Evolutionary conservation across 2,329 filamentous ascomycete genomes (phyloP).

Genomic region (Aureobasidium lini): DNA sequence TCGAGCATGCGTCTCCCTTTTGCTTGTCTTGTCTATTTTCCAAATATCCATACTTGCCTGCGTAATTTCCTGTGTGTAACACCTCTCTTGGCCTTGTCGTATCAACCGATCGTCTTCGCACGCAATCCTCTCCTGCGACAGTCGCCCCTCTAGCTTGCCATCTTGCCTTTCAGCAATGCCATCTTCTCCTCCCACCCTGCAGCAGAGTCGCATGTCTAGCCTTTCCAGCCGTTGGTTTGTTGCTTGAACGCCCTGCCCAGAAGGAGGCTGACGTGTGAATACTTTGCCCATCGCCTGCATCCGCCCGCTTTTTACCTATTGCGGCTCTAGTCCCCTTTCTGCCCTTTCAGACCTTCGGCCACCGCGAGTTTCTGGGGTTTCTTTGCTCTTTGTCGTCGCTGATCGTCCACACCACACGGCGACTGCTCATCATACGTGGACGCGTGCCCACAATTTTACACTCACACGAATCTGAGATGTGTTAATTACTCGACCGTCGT

Average conservation of each 20-base stretch:
- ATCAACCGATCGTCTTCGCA: background rate
- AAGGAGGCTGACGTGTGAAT: conserved; percentile 9
- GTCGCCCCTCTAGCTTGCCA: background rate
- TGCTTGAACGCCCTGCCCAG: background rate
- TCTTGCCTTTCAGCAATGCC: background rate
- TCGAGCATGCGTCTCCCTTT: background rate
- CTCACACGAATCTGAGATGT: background rate
- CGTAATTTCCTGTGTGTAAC: background rate
- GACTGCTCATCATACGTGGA: background rate
- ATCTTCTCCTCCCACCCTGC: background rate
- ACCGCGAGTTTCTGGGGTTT: background rate
- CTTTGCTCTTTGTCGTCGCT: background rate
- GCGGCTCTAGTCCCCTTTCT: conserved; percentile 4
- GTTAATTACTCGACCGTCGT: background rate
- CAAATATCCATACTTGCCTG: background rate
- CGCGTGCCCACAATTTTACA: background rate
- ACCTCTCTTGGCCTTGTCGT: background rate
- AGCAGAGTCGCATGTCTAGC: background rate
- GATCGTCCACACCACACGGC: background rate
- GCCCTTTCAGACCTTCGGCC: background rate
- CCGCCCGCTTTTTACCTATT: background rate
- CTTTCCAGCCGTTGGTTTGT: background rate
- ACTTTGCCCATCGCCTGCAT: background rate
- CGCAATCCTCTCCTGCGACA: background rate
- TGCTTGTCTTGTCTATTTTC: background rate